A percentile compares a stretch with the other conserved stretches of the same genome.
phyloP scores from a whole-genome alignment of 805 yeast species.

The Candida manassasensis region DNA sequence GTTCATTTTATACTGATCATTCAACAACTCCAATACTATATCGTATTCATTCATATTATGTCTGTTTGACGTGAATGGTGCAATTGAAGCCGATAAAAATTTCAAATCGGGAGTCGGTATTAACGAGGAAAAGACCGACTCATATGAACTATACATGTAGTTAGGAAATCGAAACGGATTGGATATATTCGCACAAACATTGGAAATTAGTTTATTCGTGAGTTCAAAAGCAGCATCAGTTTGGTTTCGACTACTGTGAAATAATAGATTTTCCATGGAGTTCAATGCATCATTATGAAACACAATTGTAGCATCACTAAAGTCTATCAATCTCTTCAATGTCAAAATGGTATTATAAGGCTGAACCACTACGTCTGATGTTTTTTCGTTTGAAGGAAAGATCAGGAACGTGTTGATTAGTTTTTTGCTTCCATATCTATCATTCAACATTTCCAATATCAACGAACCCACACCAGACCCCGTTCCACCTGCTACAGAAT shows the following conservation, averaged over 20 bases:
- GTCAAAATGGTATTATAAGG: slow-evolving; percentile 90
- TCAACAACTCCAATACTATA: slow-evolving; percentile 74
- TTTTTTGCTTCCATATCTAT: slow-evolving; percentile 74
- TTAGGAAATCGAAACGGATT: slow-evolving; percentile 89
- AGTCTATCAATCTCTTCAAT: slow-evolving; percentile 72
- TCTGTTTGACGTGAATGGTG: slow-evolving; percentile 43
- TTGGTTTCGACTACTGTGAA: slow-evolving; percentile 10
- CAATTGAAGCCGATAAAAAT: slow-evolving; percentile 35
- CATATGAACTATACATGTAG: slow-evolving; percentile 81
- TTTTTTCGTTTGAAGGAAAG: slow-evolving; percentile 71
- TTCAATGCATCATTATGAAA: slow-evolving; percentile 86
- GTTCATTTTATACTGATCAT: slow-evolving; percentile 74
- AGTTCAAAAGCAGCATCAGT: slow-evolving; percentile 62
- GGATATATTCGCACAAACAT: slow-evolving; percentile 78
- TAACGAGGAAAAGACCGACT: slow-evolving; percentile 74
- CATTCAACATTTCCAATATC: slow-evolving; percentile 71
- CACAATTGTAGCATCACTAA: slow-evolving; percentile 83
- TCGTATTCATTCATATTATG: slow-evolving; percentile 78
- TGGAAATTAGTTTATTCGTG: slow-evolving; percentile 79
- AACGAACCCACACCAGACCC: slow-evolving; percentile 94
- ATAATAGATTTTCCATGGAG: slow-evolving; percentile 55
- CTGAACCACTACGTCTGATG: slow-evolving; percentile 96
- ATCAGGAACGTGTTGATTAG: slow-evolving; percentile 80
- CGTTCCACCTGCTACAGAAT: slow-evolving; percentile 97
- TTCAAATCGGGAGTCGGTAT: slow-evolving; percentile 80